Base-by-base conservation (phyloP, 179 eudicot genomes). In the Sideroxylon spinosum region DNA sequence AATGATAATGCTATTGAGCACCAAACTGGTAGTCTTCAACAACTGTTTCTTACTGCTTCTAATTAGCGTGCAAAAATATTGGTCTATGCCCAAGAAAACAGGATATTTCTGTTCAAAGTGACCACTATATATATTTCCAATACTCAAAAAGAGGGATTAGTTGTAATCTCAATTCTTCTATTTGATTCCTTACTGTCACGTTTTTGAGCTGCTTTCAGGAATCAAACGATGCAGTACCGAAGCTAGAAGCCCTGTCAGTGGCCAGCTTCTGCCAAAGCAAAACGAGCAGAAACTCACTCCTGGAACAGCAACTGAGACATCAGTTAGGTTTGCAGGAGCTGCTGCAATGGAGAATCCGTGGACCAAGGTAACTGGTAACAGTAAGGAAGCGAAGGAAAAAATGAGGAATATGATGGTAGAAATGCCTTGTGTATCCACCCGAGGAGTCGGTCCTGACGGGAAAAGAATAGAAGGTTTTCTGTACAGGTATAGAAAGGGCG, bases 381-480 rank as follows among this genome's bases (percentile, higher is more conserved):
- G 71, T 10, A 57, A 19, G 11, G 48, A 52, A 28, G 65, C 65
- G 0, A 73, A 46, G 32, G 83, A 76, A 44, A 72, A 44, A n/a
- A 68, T 14, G 71, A 81, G 23, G 69, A 81, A 71, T 14, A 50
- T 67, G 82, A 70, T 81, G 78, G 44, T 1, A 20, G 79, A 78
- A 28, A 84, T 85, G 87, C 87, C 87, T 5, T 74, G 78, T 17
- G 87, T 85, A 28, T 79, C 79, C 0, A 82, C 87, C 0, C 46
- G 60, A 32, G 84, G 82, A 8, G 59, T 76, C 0, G 86, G 86
- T 6, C 79, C 81, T 0, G 72, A 71, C 19, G 87, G 87, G 26
- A 80, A 29, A 32, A 80, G 74, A 55, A 67, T 80, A 4, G 79
- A 77, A 74, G 87, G 87, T 13, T 82, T 85, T 49, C 66, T 85